Base-by-base conservation (phyloP, 2,329 filamentous ascomycete species). In the Ceratocystis cacaofunesta region DNA sequence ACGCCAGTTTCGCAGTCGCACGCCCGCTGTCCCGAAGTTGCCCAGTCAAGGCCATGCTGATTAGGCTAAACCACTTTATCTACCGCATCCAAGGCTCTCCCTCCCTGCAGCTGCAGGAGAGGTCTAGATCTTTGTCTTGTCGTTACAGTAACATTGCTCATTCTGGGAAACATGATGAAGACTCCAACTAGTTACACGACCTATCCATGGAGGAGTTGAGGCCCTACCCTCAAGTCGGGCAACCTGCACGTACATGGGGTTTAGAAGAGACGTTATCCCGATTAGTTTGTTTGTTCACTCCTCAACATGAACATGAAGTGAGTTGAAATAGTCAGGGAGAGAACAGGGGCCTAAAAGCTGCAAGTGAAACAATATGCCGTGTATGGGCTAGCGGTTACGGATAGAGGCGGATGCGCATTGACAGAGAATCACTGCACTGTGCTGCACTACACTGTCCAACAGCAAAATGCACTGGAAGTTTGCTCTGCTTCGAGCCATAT, bases 161-260 rank as follows among this genome's bases (percentile, higher is more conserved):
- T 30, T 5, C 22, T 5, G 10, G 22, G 52, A 57, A 30, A 22
- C 22, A 5, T 57, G 48, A 52, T 52, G 48, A 52, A 52, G 19
- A 25, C 8, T 8, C 17, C 52, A 58, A 32, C 25, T 4, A 32
- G 52, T 32, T 58, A 32, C 52, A 58, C 52, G 12, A 30, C 52
- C 17, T 32, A 58, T 58, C 52, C 52, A 58, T 32, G 52, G 52
- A 58, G 52, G 52, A 58, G 25, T 41, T n/a, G 52, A 58, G 48
- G 48, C 48, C 48, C 48, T 52, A 52, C 48, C 25, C 3, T 10
- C 48, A 52, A 25, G 48, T 52, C 22, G 48, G 22, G 19, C 48
- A 52, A 52, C 25, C 48, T 25, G 19, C 48, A 52, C 15, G 19
- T 19, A 52, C 48, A 52, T 52, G 48, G 48, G 12, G 10, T 4